Evolutionary conservation across 2,329 filamentous ascomycete species (phyloP).

Genomic region (Escovopsis sp.): DNA sequence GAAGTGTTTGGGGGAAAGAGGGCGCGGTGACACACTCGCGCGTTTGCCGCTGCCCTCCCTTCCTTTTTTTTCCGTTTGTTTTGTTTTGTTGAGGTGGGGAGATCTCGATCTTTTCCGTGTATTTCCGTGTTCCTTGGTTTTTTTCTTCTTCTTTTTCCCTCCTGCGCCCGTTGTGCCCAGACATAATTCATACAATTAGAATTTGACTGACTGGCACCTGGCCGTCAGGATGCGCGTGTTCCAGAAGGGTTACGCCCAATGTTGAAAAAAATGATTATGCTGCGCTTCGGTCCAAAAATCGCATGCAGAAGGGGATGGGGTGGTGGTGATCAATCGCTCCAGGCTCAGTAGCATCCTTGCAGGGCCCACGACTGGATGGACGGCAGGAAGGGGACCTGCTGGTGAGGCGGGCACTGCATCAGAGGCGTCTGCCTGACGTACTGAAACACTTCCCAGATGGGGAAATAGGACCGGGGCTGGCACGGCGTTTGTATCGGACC

Average conservation of each 20-base stretch:
- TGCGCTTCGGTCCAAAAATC: not conserved
- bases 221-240: not conserved
- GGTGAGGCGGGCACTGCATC: slow-evolving; percentile 37
- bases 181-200: not conserved
- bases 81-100: not conserved
- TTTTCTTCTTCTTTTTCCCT: not conserved
- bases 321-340: not conserved
- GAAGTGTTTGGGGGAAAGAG: not conserved
- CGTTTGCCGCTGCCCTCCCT: not conserved
- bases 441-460: slow-evolving; percentile 38
- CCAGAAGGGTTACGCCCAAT: too few species aligned
- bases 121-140: not conserved
- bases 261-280: too few species aligned
- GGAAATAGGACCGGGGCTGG: slow-evolving; percentile 33
- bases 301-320: not conserved
- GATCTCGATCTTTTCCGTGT: not conserved
- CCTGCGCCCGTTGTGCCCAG: not conserved
- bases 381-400: slow-evolving; percentile 36
- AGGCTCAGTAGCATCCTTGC: slow-evolving; percentile 32
- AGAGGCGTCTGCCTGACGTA: slow-evolving; percentile 35
- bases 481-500: slow-evolving; percentile 23
- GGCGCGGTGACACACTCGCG: not conserved
- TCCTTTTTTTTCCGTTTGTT: not conserved
- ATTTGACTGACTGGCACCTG: not conserved
- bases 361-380: slow-evolving; percentile 18